A percentile compares a stretch with the other conserved stretches of the same genome.
Conservation (phyloP, 345 rosid species). For the Hibiscus syriacus region DNA sequence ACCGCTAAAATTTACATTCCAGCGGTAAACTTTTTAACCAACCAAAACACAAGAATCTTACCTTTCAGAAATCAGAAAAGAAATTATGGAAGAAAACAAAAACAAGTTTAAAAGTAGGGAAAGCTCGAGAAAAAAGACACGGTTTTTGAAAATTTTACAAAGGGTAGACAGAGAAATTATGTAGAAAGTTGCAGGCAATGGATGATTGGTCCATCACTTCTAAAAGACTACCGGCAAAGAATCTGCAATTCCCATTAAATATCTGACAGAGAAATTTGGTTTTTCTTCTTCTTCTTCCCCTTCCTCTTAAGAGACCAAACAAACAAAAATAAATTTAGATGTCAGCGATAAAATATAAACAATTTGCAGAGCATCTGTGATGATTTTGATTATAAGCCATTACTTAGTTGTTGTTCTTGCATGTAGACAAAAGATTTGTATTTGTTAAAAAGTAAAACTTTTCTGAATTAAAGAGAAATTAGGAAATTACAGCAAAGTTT, state of each 20-base stretch:
- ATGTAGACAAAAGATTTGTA: too few species aligned
- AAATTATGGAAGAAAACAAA: background rate
- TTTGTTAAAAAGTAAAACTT: too few species aligned
- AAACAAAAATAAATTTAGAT: slow-evolving; percentile 6
- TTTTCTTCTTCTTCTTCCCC: background rate
- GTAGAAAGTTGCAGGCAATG: slow-evolving; percentile 18
- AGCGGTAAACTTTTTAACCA: background rate
- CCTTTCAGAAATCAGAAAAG: slow-evolving; percentile 15
- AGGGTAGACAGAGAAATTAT: slow-evolving; percentile 41
- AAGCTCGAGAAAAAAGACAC: background rate
- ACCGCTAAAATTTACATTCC: slow-evolving; percentile 13
- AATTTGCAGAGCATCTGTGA: background rate
- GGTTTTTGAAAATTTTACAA: slow-evolving; percentile 18
- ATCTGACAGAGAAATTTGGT: slow-evolving; percentile 27
- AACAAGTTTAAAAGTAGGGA: background rate
- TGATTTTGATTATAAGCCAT: background rate
- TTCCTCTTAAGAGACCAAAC: background rate
- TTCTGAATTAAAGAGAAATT: too few species aligned
- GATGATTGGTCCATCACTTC: slow-evolving; percentile 41
- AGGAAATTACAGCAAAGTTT: too few species aligned
- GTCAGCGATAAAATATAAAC: slow-evolving; percentile 4
- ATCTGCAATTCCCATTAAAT: slow-evolving; percentile 33
- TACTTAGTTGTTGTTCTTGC: too few species aligned
- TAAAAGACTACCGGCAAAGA: slow-evolving; percentile 31
- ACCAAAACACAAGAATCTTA: slow-evolving; percentile 8